Percentiles rank a stretch among this genome's conserved stretches.
phyloP scores from a whole-genome alignment of 225 moss, liverwort and hornwort genomes.

The Polytrichum commune region DNA sequence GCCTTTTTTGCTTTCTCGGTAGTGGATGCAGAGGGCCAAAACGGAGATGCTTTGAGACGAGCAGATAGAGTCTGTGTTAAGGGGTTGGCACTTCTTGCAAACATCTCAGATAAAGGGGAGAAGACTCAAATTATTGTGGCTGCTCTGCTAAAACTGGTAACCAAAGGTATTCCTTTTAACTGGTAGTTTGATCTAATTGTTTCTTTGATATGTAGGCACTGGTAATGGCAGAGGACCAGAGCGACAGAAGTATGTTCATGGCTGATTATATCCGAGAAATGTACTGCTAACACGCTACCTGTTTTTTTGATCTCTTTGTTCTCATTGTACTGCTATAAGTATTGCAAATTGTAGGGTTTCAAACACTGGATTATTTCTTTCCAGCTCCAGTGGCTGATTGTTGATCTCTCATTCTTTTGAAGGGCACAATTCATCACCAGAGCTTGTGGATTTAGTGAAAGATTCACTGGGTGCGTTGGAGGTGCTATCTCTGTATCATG shows the following conservation, averaged over 20 bases:
- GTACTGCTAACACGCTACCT: neutral
- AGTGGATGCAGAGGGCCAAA: conserved; percentile 10
- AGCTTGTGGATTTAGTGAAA: conserved; percentile 25
- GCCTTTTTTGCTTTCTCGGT: conserved; percentile 29
- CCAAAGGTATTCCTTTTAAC: conserved; percentile 19
- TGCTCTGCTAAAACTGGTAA: conserved; percentile 24
- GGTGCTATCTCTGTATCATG: conserved; percentile 3
- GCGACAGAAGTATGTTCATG: neutral
- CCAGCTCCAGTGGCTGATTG: conserved; percentile 4
- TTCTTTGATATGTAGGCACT: neutral
- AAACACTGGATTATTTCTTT: neutral
- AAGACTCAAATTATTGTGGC: conserved; percentile 14
- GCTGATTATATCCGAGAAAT: neutral
- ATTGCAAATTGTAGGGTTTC: neutral
- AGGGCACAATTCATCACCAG: conserved; percentile 17
- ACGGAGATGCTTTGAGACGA: neutral
- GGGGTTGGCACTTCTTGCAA: conserved; percentile 25
- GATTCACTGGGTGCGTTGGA: conserved; percentile 42
- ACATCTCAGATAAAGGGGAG: neutral
- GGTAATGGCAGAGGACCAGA: neutral
- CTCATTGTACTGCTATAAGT: neutral
- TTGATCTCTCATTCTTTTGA: conserved; percentile 7
- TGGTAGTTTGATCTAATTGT: neutral
- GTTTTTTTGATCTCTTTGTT: neutral
- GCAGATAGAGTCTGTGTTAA: conserved; percentile 32